Evolutionary conservation across 1,284 basidiomycete species (phyloP), one percentile per base, ranked within the genome.

Genomic region (Sporisorium iseilematis-ciliati): DNA sequence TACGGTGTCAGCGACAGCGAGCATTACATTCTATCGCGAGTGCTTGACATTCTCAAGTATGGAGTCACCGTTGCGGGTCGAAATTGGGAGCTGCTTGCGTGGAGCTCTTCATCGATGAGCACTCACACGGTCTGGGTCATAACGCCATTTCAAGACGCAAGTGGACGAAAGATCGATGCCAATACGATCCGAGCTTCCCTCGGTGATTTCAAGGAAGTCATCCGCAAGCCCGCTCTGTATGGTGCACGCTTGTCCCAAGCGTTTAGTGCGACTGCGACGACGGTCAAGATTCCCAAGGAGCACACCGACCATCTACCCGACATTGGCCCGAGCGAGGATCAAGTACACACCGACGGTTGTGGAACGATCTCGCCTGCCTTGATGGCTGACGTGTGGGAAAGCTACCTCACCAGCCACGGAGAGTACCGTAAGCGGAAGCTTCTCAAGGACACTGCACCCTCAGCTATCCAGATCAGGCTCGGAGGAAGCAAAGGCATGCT

Each of bases 401-500:
- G 55, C 23, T 70, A 60, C 18, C 48, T 66, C 0, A 12, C 52
- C 12, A 58, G 46, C 42, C 64, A 66, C 20, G 69, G 69, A 20
- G 69, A 72, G 45, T 45, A 41, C 8, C 59, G 64, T 0, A 66
- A 63, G 33, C 29, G 69, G 7, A 62, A 48, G 18, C 46, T 72
- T 7, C 51, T 72, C 2, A 57, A 55, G 21, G 59, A 56, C 3
- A 43, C 64, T 0, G 64, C 67, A 7, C 72, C 72, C 10, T 75
- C 67, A 3, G 72, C 72, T 23, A 70, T 70, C 20, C 72, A 75
- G 38, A 65, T 75, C 11, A 67, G 72, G 1, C 41, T 75, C 2
- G 72, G 72, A 14, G 67, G 72, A 4, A 62, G 48, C 33, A 75
- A 75, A 41, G 72, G 72, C 12, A 53, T 70, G 33, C 72, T 75